Conservation (phyloP, 2,329 filamentous ascomycete species). For the Colletotrichum musae region DNA sequence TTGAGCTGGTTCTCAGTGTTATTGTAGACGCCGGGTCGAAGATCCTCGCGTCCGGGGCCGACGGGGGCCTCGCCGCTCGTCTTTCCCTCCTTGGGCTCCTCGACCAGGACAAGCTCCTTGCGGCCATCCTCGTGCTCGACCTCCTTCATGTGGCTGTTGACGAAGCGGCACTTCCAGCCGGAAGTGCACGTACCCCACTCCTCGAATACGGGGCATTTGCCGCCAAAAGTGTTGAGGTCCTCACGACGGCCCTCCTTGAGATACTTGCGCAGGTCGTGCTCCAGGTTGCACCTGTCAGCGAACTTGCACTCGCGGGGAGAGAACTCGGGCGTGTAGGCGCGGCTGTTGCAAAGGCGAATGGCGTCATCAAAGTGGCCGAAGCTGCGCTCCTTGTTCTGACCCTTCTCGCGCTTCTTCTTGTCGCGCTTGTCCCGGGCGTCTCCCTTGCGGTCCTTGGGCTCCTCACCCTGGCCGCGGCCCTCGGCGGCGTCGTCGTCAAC, state of each 20-base stretch:
- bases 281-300: constrained; percentile 84
- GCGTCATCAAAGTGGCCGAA: constrained; percentile 87
- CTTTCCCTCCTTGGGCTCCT: constrained; percentile 54
- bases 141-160: constrained; percentile 88
- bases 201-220: constrained; percentile 87
- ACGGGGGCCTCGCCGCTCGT: constrained; percentile 51
- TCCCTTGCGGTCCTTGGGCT: constrained; percentile 68
- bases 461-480: constrained; percentile 56
- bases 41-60: constrained; percentile 59
- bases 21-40: constrained; percentile 80
- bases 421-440: constrained; percentile 52
- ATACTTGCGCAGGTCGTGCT: constrained; percentile 90
- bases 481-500: constrained; percentile 66
- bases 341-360: constrained; percentile 82
- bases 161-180: constrained; percentile 96
- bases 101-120: constrained; percentile 83
- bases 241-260: constrained; percentile 84
- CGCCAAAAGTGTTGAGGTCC: constrained; percentile 82
- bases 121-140: constrained; percentile 82
- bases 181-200: constrained; percentile 81
- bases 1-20: constrained; percentile 79
- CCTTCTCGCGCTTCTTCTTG: constrained; percentile 66
- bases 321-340: constrained; percentile 82
- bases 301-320: constrained; percentile 83
- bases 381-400: constrained; percentile 84